Base-by-base conservation (phyloP, 306 rosid species). In the Ormosia semicastrata region DNA sequence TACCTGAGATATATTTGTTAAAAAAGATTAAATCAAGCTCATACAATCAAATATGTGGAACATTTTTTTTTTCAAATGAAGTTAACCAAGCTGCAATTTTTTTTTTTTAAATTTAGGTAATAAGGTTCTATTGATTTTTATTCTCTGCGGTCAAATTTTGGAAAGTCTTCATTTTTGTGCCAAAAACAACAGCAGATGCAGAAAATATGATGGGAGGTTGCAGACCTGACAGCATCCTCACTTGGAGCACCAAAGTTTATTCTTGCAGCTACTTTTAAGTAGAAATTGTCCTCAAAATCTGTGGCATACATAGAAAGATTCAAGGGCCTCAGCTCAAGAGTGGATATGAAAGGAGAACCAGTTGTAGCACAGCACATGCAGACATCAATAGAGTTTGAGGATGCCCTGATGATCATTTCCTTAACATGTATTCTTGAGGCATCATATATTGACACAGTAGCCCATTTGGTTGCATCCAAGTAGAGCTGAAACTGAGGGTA, bases 251-350 rank as follows among this genome's bases (percentile, higher is more conserved):
- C 98, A 80, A 94, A 94, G 73, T 94, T 94, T 2, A 94, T 82
- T 82, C 98, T 90, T 81, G 97, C 92, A 11, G 97, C 88, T 1
- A 92, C 95, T 85, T 87, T 75, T 56, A 94, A 79, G 92, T 88
- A 90, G 88, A 90, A 94, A 74, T 58, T 68, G 74, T 92, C 91
- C 82, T 94, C 98, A 39, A 36, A 94, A 80, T 94, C 98, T 0
- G 98, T 90, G 43, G 97, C 95, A 82, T 94, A 92, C 97, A 94
- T 94, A 2, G 97, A 94, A 84, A 90, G 95, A 82, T 87, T 92
- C 74, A 92, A 82, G 68, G 98, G 97, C 68, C 98, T 64, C 32
- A 94, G 76, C 89, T 94, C 98, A 54, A 94, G 89, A 58, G 98
- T 94, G 36, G 98, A 94, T 43, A 94, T 88, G 78, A 94, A 94